Percentiles rank a stretch among this genome's conserved stretches.
Conservation (phyloP, 2,329 filamentous ascomycete genomes). For the Metarhizium humberi region DNA sequence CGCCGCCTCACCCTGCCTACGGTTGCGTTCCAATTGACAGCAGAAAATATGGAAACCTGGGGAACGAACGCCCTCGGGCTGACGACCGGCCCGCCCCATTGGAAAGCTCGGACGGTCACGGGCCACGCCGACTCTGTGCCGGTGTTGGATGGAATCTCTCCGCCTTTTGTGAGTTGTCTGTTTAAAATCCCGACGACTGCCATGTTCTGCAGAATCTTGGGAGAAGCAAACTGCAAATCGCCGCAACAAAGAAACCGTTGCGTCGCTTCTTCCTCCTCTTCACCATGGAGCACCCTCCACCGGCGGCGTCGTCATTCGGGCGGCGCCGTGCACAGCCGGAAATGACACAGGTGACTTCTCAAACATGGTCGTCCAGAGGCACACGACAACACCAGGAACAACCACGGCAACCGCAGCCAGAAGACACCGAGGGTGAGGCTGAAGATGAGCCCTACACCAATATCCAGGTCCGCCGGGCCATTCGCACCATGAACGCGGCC, state of each 20-base stretch:
- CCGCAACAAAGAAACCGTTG: neutral
- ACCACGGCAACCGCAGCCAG: neutral
- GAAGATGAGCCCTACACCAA: conserved; percentile 1
- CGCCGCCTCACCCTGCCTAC: neutral
- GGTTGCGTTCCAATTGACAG: neutral
- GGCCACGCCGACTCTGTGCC: neutral
- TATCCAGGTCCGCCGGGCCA: conserved; percentile 9
- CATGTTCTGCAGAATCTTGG: neutral
- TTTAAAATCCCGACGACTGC: neutral
- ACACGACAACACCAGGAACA: neutral
- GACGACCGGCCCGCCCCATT: neutral
- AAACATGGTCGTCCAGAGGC: neutral
- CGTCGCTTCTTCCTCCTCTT: neutral
- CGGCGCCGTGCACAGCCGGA: conserved; percentile 1
- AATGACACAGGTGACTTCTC: conserved; percentile 3
- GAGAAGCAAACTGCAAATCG: neutral
- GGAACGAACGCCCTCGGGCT: neutral
- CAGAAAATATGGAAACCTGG: too few species aligned
- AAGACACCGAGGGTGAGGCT: too few species aligned
- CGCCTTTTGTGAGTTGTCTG: neutral
- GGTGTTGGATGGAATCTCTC: neutral
- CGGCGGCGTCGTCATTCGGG: neutral
- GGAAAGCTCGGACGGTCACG: neutral
- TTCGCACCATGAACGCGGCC: conserved; percentile 17
- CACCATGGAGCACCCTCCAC: neutral